Percentiles rank a stretch among this genome's conserved stretches.
Conservation (phyloP, 1,284 basidiomycete species). For the Rhodofomes roseus region DNA sequence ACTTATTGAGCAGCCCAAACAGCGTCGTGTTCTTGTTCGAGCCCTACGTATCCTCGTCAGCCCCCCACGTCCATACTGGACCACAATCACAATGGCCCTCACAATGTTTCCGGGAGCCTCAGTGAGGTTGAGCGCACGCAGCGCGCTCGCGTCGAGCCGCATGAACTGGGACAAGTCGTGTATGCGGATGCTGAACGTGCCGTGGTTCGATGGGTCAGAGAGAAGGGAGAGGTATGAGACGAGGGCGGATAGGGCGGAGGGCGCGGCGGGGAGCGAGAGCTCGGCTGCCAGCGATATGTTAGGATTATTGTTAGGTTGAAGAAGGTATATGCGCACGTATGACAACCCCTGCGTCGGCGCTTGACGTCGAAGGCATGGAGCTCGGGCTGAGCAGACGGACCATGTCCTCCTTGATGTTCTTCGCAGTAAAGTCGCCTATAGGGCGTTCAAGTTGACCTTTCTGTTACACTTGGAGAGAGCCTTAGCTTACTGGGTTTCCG, state of each 20-base stretch:
- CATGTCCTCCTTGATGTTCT: slow-evolving; percentile 84
- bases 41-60: slow-evolving; percentile 32
- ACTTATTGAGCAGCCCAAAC: slow-evolving; percentile 89
- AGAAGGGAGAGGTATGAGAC: slow-evolving; percentile 83
- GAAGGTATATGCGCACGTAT: slow-evolving; percentile 39
- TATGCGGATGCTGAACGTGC: slow-evolving; percentile 76
- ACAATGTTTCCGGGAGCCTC: slow-evolving; percentile 41
- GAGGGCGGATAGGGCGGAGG: slow-evolving; percentile 79
- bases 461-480: background rate
- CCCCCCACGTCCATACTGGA: background rate
- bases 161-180: slow-evolving; percentile 96
- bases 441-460: background rate
- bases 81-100: background rate
- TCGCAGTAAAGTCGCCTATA: slow-evolving; percentile 80
- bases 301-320: background rate
- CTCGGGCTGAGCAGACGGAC: slow-evolving; percentile 66
- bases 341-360: slow-evolving; percentile 42
- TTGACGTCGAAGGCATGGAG: slow-evolving; percentile 36
- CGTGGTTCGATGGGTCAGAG: slow-evolving; percentile 80
- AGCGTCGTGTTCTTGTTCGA: slow-evolving; percentile 82
- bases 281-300: slow-evolving; percentile 46
- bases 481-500: slow-evolving; percentile 71
- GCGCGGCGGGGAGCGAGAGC: slow-evolving; percentile 75
- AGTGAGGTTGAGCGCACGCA: slow-evolving; percentile 87
- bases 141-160: slow-evolving; percentile 92